Percentiles rank a stretch among this genome's conserved stretches.
phyloP scores from a whole-genome alignment of 1,284 basidiomycete species.

The Melampsora larici-populina region DNA sequence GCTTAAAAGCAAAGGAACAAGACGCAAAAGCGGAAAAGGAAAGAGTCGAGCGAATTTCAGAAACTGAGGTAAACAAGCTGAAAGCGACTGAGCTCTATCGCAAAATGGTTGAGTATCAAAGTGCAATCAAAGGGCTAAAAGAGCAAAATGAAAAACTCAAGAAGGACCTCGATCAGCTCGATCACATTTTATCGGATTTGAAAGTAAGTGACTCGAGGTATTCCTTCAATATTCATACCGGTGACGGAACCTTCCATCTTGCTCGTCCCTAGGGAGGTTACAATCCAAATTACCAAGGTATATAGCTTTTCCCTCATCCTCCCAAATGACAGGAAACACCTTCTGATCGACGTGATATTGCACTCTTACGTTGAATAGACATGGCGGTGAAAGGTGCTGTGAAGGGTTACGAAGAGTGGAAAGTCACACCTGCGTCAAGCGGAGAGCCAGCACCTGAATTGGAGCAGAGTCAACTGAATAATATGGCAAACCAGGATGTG shows the following conservation, averaged over 20 bases:
- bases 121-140: conserved; percentile 71
- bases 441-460: conserved; percentile 7
- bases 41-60: conserved; percentile 47
- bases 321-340: background rate
- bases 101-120: conserved; percentile 69
- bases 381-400: conserved; percentile 98
- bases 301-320: background rate
- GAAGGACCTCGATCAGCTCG: conserved; percentile 70
- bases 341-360: background rate
- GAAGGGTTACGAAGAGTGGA: conserved; percentile 80
- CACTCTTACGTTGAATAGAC: conserved; percentile 58
- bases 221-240: background rate
- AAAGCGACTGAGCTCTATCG: conserved; percentile 73
- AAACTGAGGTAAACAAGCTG: conserved; percentile 58
- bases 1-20: conserved; percentile 62
- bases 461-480: conserved; percentile 1
- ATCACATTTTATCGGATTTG: conserved; percentile 77
- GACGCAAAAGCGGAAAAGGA: conserved; percentile 58
- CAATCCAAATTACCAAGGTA: conserved; percentile 87
- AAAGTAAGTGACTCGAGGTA: conserved; percentile 56
- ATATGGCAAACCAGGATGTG: conserved; percentile 29
- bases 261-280: conserved; percentile 60
- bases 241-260: background rate
- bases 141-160: conserved; percentile 68
- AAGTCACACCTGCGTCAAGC: conserved; percentile 37